phyloP scores from a whole-genome alignment of 495 filamentous ascomycete genomes.

The Aspergillus cristatus region DNA sequence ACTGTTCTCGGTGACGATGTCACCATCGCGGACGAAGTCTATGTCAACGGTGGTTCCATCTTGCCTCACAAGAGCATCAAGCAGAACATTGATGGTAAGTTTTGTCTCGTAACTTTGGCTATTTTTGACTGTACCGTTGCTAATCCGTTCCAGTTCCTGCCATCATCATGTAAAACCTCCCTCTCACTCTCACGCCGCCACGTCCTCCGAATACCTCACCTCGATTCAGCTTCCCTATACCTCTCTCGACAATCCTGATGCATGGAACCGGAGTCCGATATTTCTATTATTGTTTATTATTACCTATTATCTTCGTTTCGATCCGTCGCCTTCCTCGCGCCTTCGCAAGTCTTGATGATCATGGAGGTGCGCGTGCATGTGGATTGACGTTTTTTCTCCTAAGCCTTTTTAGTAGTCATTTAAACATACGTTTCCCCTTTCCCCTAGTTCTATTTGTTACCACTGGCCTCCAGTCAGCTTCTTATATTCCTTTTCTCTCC shows the following conservation, averaged over 20 bases:
- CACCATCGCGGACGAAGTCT: slow-evolving; percentile 97
- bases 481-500: too few relatives aligned
- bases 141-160: slow-evolving; percentile 50
- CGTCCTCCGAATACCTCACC: slow-evolving; percentile 22
- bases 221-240: slow-evolving; percentile 8
- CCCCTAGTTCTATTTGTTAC: too few relatives aligned
- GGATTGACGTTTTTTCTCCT: slow-evolving; percentile 4
- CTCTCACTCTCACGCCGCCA: slow-evolving; percentile 22
- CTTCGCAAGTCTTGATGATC: slow-evolving; percentile 18
- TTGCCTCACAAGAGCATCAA: slow-evolving; percentile 99
- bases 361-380: slow-evolving; percentile 3
- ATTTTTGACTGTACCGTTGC: background rate
- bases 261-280: slow-evolving; percentile 37
- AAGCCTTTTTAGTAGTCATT: slow-evolving; percentile 4
- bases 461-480: too few relatives aligned
- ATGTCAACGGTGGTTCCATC: slow-evolving; percentile 95
- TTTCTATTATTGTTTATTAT: slow-evolving; percentile 13
- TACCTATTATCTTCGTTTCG: slow-evolving; percentile 4
- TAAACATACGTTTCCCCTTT: too few relatives aligned
- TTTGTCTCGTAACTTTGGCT: background rate
- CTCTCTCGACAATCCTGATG: slow-evolving; percentile 24
- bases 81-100: slow-evolving; percentile 83
- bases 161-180: slow-evolving; percentile 81
- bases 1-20: slow-evolving; percentile 96
- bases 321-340: slow-evolving; percentile 2